Evolutionary conservation across 2,329 filamentous ascomycete species (phyloP), one percentile per base, ranked within the genome.

Genomic region (Ophiognomonia clavigignenti-juglandacearum): DNA sequence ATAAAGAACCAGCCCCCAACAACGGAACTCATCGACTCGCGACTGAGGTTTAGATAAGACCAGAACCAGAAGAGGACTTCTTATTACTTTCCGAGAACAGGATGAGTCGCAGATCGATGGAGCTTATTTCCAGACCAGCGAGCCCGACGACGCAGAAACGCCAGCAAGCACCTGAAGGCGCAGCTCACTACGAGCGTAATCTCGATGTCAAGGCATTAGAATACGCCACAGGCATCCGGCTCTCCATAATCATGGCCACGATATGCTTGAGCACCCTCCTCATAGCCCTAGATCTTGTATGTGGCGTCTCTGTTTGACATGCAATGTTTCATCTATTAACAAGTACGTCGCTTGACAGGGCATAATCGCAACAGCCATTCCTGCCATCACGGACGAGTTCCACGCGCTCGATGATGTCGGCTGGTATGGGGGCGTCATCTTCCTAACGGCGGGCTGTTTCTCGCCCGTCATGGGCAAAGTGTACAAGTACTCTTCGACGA

Each of bases 341-440:
- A n/a, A 16, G 9, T 20, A 16, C 14, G n/a, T 8, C 26, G 26
- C 8, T 13, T 29, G 26, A 29, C 26, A 29, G 26, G 37, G 45
- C 19, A 50, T 53, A 40, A 32, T 53, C n/a, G 35, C 40, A 9
- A 50, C 47, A 6, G 49, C 49, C 4, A 52, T 52, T 29, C 49
- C 45, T 14, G 11, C 13, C 11, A 50, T 50, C 31, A 50, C 48
- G 20, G 31, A 37, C 32, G 48, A 50, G 10, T 50, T 50, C 16
- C 22, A 47, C 14, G 23, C 29, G 6, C 45, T 47, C 19, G 29
- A 43, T 29, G 14, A 47, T 11, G 31, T 47, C 10, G 45, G 16
- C 13, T 47, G 45, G 38, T 47, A 47, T 13, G 13, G 26, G 8
- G 26, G 8, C 8, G 26, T 13, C 26, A 39, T 23, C 6, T 48